Percentiles rank a stretch among this genome's conserved stretches.
phyloP scores from a whole-genome alignment of 2,329 filamentous ascomycete species.

The Macrophomina phaseolina region DNA sequence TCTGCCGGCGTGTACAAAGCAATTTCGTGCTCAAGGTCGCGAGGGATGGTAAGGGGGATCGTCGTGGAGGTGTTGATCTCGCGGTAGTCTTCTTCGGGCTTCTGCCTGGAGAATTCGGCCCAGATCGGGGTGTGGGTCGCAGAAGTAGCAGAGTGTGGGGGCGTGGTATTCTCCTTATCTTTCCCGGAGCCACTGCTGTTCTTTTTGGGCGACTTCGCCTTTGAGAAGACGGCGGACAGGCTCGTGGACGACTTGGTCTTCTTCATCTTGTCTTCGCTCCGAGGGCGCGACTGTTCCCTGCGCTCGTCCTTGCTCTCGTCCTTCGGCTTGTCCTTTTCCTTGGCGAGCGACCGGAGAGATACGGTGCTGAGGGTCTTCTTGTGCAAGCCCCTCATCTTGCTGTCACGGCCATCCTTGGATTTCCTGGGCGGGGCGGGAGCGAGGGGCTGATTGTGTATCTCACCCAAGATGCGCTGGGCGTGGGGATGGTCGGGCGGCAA shows the following conservation, averaged over 20 bases:
- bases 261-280: constrained; percentile 53
- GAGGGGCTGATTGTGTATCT: constrained; percentile 46
- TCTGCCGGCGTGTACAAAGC: constrained; percentile 63
- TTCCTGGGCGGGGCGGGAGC: constrained; percentile 42
- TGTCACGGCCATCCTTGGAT: constrained; percentile 41
- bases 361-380: constrained; percentile 62
- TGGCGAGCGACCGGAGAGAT: constrained; percentile 59
- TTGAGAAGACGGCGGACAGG: constrained; percentile 75
- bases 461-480: constrained; percentile 38
- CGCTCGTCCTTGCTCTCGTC: constrained; percentile 38
- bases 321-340: constrained; percentile 50
- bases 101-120: constrained; percentile 68
- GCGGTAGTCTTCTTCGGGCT: constrained; percentile 31
- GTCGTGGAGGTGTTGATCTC: constrained; percentile 46
- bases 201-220: constrained; percentile 73
- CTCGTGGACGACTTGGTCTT: constrained; percentile 86
- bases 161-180: constrained; percentile 84
- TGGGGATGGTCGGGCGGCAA: constrained; percentile 59
- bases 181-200: constrained; percentile 62
- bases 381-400: constrained; percentile 47
- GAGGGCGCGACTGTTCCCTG: constrained; percentile 12
- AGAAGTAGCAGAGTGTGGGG: constrained; percentile 54
- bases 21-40: constrained; percentile 60
- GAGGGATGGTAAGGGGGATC: constrained; percentile 51
- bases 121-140: constrained; percentile 73